Conservation (phyloP, 306 rosid genomes). For the Astragalus membranaceus region DNA sequence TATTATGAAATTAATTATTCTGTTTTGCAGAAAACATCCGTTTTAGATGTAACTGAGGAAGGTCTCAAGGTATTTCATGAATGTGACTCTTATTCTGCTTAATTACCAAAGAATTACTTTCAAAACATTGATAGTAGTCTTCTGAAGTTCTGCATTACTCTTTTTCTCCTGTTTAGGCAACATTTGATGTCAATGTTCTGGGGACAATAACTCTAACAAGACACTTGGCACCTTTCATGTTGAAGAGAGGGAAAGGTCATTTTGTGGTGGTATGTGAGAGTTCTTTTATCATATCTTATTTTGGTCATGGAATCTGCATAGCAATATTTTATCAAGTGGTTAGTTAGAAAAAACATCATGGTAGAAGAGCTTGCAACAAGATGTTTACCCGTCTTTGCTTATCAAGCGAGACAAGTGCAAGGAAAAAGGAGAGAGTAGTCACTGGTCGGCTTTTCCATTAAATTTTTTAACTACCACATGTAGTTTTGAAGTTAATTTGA, state of each 20-base stretch:
- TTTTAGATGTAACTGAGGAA: conserved; percentile 68
- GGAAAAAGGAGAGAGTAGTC: background rate
- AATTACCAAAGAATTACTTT: background rate
- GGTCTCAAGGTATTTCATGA: conserved; percentile 59
- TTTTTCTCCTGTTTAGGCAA: conserved; percentile 47
- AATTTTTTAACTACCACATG: background rate
- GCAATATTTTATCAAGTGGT: background rate
- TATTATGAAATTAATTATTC: too few relatives aligned
- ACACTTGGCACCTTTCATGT: conserved; percentile 80
- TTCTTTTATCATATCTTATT: conserved; percentile 6
- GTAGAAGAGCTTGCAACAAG: conserved; percentile 12
- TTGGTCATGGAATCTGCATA: conserved; percentile 8
- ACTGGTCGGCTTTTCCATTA: background rate
- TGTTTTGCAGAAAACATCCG: conserved; percentile 80
- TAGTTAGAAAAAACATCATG: too few relatives aligned
- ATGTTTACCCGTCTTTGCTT: conserved; percentile 10
- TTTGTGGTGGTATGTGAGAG: conserved; percentile 84
- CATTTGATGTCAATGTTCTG: conserved; percentile 81
- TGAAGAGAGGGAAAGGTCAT: conserved; percentile 83
- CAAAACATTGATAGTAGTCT: conserved; percentile 2
- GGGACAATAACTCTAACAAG: conserved; percentile 86
- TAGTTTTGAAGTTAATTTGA: too few relatives aligned
- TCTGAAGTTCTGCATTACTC: conserved; percentile 16
- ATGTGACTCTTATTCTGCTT: conserved; percentile 10
- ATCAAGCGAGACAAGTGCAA: background rate